Evolutionary conservation across 140 eudicot species (phyloP).

Genomic region (Senecio squalidus): DNA sequence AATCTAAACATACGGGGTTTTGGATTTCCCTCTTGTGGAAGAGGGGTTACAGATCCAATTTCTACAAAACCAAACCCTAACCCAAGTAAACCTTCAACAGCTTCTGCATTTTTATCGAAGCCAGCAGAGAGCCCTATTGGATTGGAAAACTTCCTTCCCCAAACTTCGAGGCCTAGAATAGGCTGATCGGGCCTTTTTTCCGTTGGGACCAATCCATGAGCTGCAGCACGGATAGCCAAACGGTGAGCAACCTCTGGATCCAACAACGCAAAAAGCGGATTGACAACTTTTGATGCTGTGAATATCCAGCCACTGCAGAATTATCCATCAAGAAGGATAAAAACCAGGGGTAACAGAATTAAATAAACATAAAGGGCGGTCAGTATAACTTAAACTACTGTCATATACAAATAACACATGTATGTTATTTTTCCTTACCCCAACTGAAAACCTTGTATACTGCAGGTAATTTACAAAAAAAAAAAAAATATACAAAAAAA

Average conservation of each 20-base stretch:
- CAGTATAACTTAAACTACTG: background rate
- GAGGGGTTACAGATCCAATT: slow-evolving; percentile 92
- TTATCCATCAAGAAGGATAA: slow-evolving; percentile 3
- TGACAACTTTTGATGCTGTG: slow-evolving; percentile 75
- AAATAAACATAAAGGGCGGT: background rate
- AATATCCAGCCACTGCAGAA: slow-evolving; percentile 95
- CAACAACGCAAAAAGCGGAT: slow-evolving; percentile 79
- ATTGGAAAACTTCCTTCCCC: slow-evolving; percentile 93
- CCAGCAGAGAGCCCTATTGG: slow-evolving; percentile 98
- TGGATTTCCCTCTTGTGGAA: slow-evolving; percentile 95
- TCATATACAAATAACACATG: background rate
- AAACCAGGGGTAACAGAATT: background rate
- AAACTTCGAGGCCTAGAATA: slow-evolving; percentile 72
- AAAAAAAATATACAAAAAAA: too few species aligned
- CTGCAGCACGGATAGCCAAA: slow-evolving; percentile 81
- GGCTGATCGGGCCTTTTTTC: slow-evolving; percentile 81
- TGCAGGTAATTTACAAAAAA: too few species aligned
- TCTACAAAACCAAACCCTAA: slow-evolving; percentile 91
- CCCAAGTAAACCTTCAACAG: slow-evolving; percentile 93
- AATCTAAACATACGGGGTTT: slow-evolving; percentile 95
- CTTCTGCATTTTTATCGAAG: slow-evolving; percentile 95
- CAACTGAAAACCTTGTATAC: background rate
- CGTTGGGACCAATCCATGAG: slow-evolving; percentile 88
- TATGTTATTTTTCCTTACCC: background rate
- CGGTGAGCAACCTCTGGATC: slow-evolving; percentile 94